Evolutionary conservation across 768 basidiomycete species (phyloP).

Genomic region (Coprinellus micaceus): DNA sequence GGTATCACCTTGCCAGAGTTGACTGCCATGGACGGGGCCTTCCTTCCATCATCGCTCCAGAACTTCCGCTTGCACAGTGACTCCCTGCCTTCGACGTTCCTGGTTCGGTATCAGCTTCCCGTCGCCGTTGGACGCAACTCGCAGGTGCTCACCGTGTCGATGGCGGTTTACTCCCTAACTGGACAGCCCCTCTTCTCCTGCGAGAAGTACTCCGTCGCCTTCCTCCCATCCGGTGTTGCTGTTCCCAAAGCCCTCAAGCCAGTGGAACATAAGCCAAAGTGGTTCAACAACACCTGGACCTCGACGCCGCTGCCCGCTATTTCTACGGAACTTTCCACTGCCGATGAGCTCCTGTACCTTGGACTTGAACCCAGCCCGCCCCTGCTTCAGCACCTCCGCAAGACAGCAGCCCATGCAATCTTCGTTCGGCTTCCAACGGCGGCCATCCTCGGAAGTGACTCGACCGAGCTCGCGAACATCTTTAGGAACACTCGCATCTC

Average conservation of each 20-base stretch:
- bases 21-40: slow-evolving; percentile 25
- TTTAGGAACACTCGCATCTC: slow-evolving; percentile 11
- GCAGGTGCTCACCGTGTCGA: slow-evolving; percentile 23
- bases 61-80: slow-evolving; percentile 25
- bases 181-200: slow-evolving; percentile 30
- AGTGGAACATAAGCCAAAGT: slow-evolving; percentile 7
- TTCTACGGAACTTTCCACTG: slow-evolving; percentile 9
- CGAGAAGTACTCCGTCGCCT: slow-evolving; percentile 31
- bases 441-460: background rate
- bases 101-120: slow-evolving; percentile 32
- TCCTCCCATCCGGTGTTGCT: slow-evolving; percentile 27
- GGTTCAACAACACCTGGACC: slow-evolving; percentile 24
- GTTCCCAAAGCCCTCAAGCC: slow-evolving; percentile 20
- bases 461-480: background rate
- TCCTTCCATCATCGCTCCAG: slow-evolving; percentile 30
- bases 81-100: slow-evolving; percentile 27
- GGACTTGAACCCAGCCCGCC: slow-evolving; percentile 15
- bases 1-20: slow-evolving; percentile 18
- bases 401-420: slow-evolving; percentile 13
- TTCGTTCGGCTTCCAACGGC: slow-evolving; percentile 9
- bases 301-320: slow-evolving; percentile 12
- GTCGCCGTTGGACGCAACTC: slow-evolving; percentile 24
- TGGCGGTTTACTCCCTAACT: slow-evolving; percentile 27
- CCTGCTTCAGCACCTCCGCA: slow-evolving; percentile 16
- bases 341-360: slow-evolving; percentile 22